These are phyloP conservation scores for Colletotrichum euphorbiae DNA, from an alignment of 2,329 filamentous ascomycete species.

Conservation along the genomic window DNA sequence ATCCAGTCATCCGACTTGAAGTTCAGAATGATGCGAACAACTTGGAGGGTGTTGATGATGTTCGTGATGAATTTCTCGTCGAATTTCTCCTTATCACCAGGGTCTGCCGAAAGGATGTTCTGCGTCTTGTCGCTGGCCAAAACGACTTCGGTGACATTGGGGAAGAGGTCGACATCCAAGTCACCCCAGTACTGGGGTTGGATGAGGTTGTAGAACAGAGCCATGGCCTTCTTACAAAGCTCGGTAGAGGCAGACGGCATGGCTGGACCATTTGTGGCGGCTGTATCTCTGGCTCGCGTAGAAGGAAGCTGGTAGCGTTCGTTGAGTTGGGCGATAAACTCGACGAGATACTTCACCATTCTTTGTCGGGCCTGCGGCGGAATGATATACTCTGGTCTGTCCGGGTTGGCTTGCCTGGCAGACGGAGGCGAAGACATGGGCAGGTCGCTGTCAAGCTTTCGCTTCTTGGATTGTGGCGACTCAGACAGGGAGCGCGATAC, in stretches of 20 bases:
- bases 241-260: slow-evolving; percentile 73
- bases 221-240: slow-evolving; percentile 86
- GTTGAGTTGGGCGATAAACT: slow-evolving; percentile 90
- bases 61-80: slow-evolving; percentile 87
- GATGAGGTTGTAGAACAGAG: slow-evolving; percentile 84
- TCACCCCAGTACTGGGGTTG: slow-evolving; percentile 93
- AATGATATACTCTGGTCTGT: slow-evolving; percentile 75
- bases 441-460: slow-evolving; percentile 76
- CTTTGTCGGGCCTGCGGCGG: slow-evolving; percentile 75
- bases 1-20: slow-evolving; percentile 94
- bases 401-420: slow-evolving; percentile 58
- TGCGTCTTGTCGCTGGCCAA: slow-evolving; percentile 83
- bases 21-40: slow-evolving; percentile 89
- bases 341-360: slow-evolving; percentile 94
- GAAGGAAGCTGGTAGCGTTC: slow-evolving; percentile 86
- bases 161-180: slow-evolving; percentile 89
- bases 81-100: slow-evolving; percentile 75
- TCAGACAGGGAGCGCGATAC: slow-evolving; percentile 63
- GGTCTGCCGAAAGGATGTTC: slow-evolving; percentile 68
- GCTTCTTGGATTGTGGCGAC: slow-evolving; percentile 80
- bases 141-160: slow-evolving; percentile 88
- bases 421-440: slow-evolving; percentile 66
- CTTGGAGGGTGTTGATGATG: slow-evolving; percentile 93
- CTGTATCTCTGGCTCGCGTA: slow-evolving; percentile 70
- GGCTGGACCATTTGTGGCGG: slow-evolving; percentile 56